Base-by-base conservation (phyloP, 371 early-diverging fungal genomes). In the Spiromyces aspiralis region DNA sequence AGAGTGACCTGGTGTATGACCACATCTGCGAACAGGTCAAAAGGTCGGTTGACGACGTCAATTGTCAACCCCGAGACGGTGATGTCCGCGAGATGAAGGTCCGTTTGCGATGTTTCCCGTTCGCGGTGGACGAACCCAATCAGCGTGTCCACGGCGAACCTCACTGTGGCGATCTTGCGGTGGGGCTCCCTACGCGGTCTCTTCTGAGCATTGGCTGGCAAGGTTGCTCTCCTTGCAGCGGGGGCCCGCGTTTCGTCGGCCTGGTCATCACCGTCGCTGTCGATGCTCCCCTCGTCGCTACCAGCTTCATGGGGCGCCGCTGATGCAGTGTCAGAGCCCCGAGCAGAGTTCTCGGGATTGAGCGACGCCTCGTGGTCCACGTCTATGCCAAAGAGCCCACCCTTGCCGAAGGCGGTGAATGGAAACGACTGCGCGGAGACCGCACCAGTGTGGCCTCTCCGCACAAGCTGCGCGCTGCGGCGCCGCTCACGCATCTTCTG, bases 1-100 rank as follows among this genome's bases (percentile, higher is more conserved):
- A 91, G 77, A 26, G 76, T 78, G 20, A 92, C 63, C 2, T 84
- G 78, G 27, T 78, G 73, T 12, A 95, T 74, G 0, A 76, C 72
- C 10, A 95, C 75, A 42, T 76, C 61, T 2, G 85, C 87, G 1
- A 65, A 60, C 79, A 83, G 79, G 44, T 88, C 86, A 47, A 74
- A 76, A 1, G 80, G 81, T 2, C 87, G 76, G 41, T 82, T 75
- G 26, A 69, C 72, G 50, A 83, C 83, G 26, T 76, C 62, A 2
- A 95, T 62, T 1, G 71, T 64, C 48, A 95, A 78, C 12, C 77
- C 74, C 10, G 83, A 74, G 4, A 95, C 70, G 3, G 76, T 63
- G 24, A 64, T 54, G 19, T 68, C 64, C 3, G 60, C 69, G 3
- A 68, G 51, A 16, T 61, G 61, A 46, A 60, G 47, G 41, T 68